Evolutionary conservation across 768 basidiomycete species (phyloP).

Genomic region (Crepidotus variabilis): DNA sequence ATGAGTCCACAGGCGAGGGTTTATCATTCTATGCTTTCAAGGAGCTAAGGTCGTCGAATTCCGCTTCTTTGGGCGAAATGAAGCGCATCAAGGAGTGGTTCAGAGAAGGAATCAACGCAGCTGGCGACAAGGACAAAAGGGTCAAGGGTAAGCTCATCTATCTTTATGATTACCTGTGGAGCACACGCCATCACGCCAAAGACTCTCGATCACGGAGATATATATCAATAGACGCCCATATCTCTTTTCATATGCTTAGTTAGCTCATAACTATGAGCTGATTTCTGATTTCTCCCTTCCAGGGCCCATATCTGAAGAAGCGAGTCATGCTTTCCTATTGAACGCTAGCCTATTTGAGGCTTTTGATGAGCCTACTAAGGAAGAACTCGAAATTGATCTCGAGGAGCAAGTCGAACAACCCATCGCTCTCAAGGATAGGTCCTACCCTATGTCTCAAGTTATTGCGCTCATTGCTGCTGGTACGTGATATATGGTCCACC

Average conservation of each 20-base stretch:
- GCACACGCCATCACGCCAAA: not conserved
- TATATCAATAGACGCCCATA: too few species aligned
- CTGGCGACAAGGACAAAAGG: slow-evolving; percentile 34
- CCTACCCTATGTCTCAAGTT: slow-evolving; percentile 31
- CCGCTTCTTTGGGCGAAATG: slow-evolving; percentile 55
- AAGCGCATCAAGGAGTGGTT: slow-evolving; percentile 75
- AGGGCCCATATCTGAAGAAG: slow-evolving; percentile 48
- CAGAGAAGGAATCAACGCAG: slow-evolving; percentile 50
- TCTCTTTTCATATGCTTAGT: too few species aligned
- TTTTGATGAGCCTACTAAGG: slow-evolving; percentile 21
- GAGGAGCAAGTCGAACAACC: slow-evolving; percentile 2
- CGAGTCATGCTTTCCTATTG: slow-evolving; percentile 43
- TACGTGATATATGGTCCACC: slow-evolving; percentile 12
- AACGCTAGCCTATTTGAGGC: slow-evolving; percentile 43
- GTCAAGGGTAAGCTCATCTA: slow-evolving; percentile 35
- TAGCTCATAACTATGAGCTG: not conserved
- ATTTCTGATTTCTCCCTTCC: not conserved
- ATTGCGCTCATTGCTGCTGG: slow-evolving; percentile 32
- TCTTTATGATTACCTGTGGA: not conserved
- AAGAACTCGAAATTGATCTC: slow-evolving; percentile 5
- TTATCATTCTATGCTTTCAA: slow-evolving; percentile 68
- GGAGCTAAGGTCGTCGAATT: slow-evolving; percentile 42
- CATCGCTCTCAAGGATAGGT: slow-evolving; percentile 12
- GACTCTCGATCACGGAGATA: not conserved
- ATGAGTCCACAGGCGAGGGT: slow-evolving; percentile 48